Conservation (phyloP, 306 rosid species). For the Cucurbita ficifolia region DNA sequence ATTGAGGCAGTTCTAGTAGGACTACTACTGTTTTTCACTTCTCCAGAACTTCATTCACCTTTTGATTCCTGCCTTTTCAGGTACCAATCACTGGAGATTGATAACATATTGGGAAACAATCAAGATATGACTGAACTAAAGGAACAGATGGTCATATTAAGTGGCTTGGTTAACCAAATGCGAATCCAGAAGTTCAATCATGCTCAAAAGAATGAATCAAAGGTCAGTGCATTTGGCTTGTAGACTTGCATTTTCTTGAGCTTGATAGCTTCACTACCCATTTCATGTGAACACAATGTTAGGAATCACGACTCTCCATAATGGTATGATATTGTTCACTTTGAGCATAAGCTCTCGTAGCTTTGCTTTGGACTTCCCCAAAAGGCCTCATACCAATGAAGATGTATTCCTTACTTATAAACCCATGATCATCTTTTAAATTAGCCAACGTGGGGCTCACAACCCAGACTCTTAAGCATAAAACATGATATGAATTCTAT, state of each 20-base stretch:
- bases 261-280: neutral
- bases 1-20: neutral
- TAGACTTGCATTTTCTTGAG: neutral
- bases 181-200: slow-evolving; percentile 36
- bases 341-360: too few species aligned
- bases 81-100: slow-evolving; percentile 31
- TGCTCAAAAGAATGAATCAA: slow-evolving; percentile 19
- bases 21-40: neutral
- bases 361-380: too few species aligned
- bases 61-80: slow-evolving; percentile 28
- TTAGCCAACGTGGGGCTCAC: too few species aligned
- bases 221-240: slow-evolving; percentile 35
- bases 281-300: neutral
- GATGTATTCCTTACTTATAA: too few species aligned
- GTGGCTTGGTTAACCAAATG: slow-evolving; percentile 43
- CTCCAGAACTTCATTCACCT: neutral
- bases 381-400: too few species aligned
- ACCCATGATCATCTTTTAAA: too few species aligned
- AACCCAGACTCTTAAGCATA: neutral
- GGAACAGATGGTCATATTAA: slow-evolving; percentile 45
- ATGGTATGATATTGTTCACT: too few species aligned
- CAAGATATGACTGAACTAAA: slow-evolving; percentile 46
- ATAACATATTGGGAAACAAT: slow-evolving; percentile 29
- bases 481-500: neutral
- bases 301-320: too few species aligned